Base-by-base conservation (phyloP, 768 basidiomycete genomes). In the Lyophyllum semitale region DNA sequence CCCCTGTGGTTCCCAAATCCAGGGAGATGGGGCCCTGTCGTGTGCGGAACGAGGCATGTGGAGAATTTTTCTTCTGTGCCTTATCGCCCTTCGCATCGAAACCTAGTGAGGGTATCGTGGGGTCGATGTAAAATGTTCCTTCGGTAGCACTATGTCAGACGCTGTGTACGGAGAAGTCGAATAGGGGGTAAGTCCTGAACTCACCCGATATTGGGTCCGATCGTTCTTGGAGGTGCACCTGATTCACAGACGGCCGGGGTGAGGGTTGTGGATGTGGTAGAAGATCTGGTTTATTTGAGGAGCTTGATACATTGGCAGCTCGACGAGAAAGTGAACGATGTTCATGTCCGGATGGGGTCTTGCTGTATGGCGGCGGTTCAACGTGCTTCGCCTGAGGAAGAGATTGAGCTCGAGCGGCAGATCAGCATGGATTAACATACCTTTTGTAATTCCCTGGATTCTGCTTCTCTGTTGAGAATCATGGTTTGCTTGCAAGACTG, bases 81-180 rank as follows among this genome's bases (percentile, higher is more conserved):
- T 67, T 72, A 52, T 56, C 60, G 43, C 60, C 54, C 38, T 61
- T 66, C n/a, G 53, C 26, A 33, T 58, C 42, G 30, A 55, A 47
- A 15, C 70, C 67, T 17, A 68, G 59, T 23, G 68, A 64, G 38
- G 73, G 68, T 20, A 64, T 59, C 20, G 60, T 60, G 26, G 81
- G 75, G 54, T 77, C 73, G 20, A 81, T 68, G 53, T 69, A 71
- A 55, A 73, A 80, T 11, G 72, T 74, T 12, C 78, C 78, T 80
- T 18, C 8, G 7, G n/a, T 7, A 15, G 48, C 13, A 46, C 44
- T 43, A 17, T 33, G 9, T 44, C 43, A 13, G 26, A 42, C 27
- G 9, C 11, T 18, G 18, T 15, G 23, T 17, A 51, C n/a, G n/a
- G n/a, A n/a, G n/a, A n/a, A n/a, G n/a, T 15, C 2, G 37, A 18